Evolutionary conservation across 345 rosid genomes (phyloP).

Genomic region (Syzygium oleosum): DNA sequence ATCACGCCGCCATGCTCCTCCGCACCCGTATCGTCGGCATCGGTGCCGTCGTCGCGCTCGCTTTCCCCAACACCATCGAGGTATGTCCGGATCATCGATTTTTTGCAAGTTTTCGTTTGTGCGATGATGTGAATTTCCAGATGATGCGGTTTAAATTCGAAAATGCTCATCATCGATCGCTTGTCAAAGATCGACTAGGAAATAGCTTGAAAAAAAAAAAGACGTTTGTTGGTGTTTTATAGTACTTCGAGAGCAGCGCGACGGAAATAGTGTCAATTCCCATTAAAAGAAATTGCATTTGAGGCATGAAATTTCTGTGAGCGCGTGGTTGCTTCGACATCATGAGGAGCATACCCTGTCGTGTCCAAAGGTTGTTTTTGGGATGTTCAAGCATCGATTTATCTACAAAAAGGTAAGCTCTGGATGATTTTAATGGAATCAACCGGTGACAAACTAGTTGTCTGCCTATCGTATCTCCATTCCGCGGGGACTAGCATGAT

Average conservation of each 20-base stretch:
- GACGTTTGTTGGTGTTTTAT: neutral
- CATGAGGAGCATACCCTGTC: neutral
- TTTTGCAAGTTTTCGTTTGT: neutral
- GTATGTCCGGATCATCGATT: conserved; percentile 5
- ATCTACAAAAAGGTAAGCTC: neutral
- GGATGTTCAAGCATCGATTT: neutral
- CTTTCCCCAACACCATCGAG: conserved; percentile 66
- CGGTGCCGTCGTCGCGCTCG: conserved; percentile 47
- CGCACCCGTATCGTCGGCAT: conserved; percentile 24
- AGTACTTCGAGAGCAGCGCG: neutral
- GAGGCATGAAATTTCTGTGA: too few relatives aligned
- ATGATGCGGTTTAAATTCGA: neutral
- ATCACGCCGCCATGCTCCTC: conserved; percentile 46
- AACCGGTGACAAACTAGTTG: neutral
- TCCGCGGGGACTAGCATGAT: neutral
- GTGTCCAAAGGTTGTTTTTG: neutral
- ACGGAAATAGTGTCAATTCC: neutral
- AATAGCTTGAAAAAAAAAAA: neutral
- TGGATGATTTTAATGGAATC: neutral
- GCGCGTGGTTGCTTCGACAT: too few relatives aligned
- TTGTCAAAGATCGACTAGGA: neutral
- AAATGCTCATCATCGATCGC: neutral
- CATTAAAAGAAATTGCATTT: too few relatives aligned
- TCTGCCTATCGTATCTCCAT: neutral
- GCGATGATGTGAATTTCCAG: neutral